These are phyloP conservation scores for Termitomyces sp. DNA, from an alignment of 768 basidiomycete species.

Conservation along the genomic window DNA sequence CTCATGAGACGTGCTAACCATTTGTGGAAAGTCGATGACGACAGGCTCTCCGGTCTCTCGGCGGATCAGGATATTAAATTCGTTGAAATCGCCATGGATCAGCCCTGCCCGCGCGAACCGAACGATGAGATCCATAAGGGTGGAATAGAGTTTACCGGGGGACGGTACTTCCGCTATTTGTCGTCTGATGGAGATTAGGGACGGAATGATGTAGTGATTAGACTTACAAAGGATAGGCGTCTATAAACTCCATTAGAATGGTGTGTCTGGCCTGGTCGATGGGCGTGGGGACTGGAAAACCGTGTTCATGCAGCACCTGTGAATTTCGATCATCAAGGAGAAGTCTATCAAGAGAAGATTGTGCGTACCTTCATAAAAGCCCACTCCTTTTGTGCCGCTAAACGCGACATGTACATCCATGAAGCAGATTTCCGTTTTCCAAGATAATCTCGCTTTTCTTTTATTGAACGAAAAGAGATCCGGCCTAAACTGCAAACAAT, in stretches of 20 bases:
- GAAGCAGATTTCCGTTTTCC: slow-evolving; percentile 93
- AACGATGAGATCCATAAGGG: slow-evolving; percentile 92
- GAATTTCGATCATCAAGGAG: neutral
- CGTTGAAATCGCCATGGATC: slow-evolving; percentile 99
- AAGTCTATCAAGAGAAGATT: neutral
- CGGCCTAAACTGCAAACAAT: slow-evolving; percentile 69
- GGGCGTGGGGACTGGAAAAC: slow-evolving; percentile 89
- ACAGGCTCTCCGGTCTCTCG: slow-evolving; percentile 70
- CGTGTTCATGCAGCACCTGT: slow-evolving; percentile 86
- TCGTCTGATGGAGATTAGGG: slow-evolving; percentile 44
- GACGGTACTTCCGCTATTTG: slow-evolving; percentile 80
- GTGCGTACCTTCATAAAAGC: slow-evolving; percentile 90
- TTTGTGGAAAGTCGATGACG: slow-evolving; percentile 98
- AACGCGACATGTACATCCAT: slow-evolving; percentile 99
- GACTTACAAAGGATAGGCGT: slow-evolving; percentile 88
- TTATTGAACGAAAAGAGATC: slow-evolving; percentile 96
- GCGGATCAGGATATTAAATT: slow-evolving; percentile 95
- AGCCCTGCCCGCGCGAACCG: slow-evolving; percentile 89
- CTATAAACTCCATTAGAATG: slow-evolving; percentile 93
- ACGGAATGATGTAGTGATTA: neutral
- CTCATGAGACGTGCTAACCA: slow-evolving; percentile 95
- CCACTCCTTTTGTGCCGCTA: slow-evolving; percentile 97
- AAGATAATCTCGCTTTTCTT: slow-evolving; percentile 93
- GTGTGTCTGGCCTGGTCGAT: slow-evolving; percentile 95
- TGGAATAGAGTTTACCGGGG: slow-evolving; percentile 87